Conservation (phyloP, 169 alveolate genomes). For the Plasmodium chabaudi region DNA sequence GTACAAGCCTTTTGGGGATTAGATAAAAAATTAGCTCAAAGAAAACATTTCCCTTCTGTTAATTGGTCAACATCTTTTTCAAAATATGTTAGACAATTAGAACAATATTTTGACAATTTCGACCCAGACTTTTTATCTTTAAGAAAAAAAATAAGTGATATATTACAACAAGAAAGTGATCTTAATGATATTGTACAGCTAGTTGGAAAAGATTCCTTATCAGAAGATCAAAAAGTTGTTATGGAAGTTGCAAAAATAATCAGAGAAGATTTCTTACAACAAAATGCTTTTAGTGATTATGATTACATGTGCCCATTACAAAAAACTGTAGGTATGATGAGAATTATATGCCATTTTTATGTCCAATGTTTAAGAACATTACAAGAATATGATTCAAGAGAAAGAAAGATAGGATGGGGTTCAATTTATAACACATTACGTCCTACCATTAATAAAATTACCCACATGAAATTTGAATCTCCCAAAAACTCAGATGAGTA, state of each 20-base stretch:
- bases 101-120: conserved; percentile 93
- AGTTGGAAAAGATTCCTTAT: conserved; percentile 98
- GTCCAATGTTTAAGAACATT: conserved; percentile 90
- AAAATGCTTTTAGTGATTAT: conserved; percentile 97
- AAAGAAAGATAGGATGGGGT: conserved; percentile 94
- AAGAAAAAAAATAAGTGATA: conserved; percentile 93
- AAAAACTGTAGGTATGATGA: conserved; percentile 98
- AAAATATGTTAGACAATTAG: conserved; percentile 96
- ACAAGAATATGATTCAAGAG: conserved; percentile 88
- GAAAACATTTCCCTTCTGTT: conserved; percentile 99
- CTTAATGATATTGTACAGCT: conserved; percentile 97
- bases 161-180: conserved; percentile 96
- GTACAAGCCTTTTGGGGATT: conserved; percentile 99
- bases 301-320: conserved; percentile 98
- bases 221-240: conserved; percentile 95
- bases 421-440: conserved; percentile 93
- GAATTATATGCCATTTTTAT: conserved; percentile 93
- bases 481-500: conserved; percentile 76
- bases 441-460: conserved; percentile 91
- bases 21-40: conserved; percentile 98
- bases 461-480: conserved; percentile 92
- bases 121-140: conserved; percentile 94
- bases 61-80: conserved; percentile 98
- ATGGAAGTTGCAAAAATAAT: conserved; percentile 97
- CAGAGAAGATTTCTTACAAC: conserved; percentile 98